Conservation (phyloP, 148 eudicot genomes). For the Rhododendron ferrugineum region DNA sequence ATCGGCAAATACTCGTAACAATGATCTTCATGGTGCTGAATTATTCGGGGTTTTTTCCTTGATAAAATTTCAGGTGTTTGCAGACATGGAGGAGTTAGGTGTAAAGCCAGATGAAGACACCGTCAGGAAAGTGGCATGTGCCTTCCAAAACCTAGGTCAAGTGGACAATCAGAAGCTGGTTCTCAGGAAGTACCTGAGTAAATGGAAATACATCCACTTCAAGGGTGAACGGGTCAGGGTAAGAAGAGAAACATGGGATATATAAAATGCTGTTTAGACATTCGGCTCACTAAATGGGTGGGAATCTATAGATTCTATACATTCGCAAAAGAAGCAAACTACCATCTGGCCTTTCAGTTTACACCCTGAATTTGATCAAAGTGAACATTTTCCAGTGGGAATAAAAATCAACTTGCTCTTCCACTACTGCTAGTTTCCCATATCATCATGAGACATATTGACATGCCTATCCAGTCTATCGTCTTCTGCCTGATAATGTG, state of each 20-base stretch:
- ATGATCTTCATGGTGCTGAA: conserved; percentile 10
- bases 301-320: neutral
- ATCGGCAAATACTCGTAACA: too few species aligned
- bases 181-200: conserved; percentile 44
- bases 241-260: conserved; percentile 24
- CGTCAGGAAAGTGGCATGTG: conserved; percentile 61
- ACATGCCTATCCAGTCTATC: neutral
- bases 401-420: neutral
- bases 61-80: conserved; percentile 57
- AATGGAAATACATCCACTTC: conserved; percentile 77
- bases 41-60: neutral
- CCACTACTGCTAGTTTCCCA: neutral
- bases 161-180: conserved; percentile 52
- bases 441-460: too few species aligned
- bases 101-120: conserved; percentile 93
- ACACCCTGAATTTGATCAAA: neutral
- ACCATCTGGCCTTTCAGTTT: neutral
- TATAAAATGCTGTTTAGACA: conserved; percentile 1
- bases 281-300: neutral
- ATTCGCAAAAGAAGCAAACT: neutral
- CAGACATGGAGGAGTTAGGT: conserved; percentile 92
- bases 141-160: conserved; percentile 57
- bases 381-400: neutral
- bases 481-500: neutral
- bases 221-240: conserved; percentile 72